Evolutionary conservation across 208 protist species (phyloP).

Genomic region (Acanthamoeba healyi): DNA sequence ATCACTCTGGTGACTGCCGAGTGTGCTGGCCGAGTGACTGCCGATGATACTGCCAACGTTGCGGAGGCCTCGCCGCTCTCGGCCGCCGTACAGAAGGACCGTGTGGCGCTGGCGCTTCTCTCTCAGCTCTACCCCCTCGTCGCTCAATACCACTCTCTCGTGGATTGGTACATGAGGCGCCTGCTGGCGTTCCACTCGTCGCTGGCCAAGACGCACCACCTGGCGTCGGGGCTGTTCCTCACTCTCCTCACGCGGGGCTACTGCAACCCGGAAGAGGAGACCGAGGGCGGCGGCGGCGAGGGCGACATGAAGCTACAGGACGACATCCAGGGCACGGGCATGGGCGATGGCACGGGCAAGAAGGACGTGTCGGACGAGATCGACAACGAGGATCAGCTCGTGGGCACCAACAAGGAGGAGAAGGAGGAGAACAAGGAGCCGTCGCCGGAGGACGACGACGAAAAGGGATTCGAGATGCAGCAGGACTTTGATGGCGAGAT

Average conservation of each 20-base stretch:
- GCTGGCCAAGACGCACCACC: conserved; percentile 90
- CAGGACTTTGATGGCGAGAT: conserved; percentile 93
- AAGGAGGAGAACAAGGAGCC: conserved; percentile 74
- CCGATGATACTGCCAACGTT: background rate
- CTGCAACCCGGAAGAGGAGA: conserved; percentile 91
- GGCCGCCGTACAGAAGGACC: background rate
- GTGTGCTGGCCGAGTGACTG: background rate
- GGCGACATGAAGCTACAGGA: conserved; percentile 85
- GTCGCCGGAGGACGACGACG: conserved; percentile 46
- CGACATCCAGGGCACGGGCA: conserved; percentile 94
- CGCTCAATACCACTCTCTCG: background rate
- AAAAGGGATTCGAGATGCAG: conserved; percentile 71
- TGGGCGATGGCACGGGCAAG: conserved; percentile 99
- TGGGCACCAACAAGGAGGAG: conserved; percentile 75
- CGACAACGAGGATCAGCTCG: conserved; percentile 93
- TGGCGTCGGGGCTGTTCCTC: conserved; percentile 93
- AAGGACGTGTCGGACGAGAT: conserved; percentile 99
- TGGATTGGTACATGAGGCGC: conserved; percentile 24
- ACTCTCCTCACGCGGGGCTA: conserved; percentile 96
- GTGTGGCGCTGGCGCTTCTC: background rate
- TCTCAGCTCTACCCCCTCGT: conserved; percentile 28
- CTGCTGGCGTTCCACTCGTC: conserved; percentile 81
- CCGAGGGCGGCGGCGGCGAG: conserved; percentile 85
- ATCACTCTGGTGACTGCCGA: background rate
- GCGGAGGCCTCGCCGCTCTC: background rate